A percentile compares a stretch with the other conserved stretches of the same genome.
These are phyloP conservation scores for Triticum urartu DNA, from an alignment of 176 grass and related monocot genomes.

Conservation along the genomic window DNA sequence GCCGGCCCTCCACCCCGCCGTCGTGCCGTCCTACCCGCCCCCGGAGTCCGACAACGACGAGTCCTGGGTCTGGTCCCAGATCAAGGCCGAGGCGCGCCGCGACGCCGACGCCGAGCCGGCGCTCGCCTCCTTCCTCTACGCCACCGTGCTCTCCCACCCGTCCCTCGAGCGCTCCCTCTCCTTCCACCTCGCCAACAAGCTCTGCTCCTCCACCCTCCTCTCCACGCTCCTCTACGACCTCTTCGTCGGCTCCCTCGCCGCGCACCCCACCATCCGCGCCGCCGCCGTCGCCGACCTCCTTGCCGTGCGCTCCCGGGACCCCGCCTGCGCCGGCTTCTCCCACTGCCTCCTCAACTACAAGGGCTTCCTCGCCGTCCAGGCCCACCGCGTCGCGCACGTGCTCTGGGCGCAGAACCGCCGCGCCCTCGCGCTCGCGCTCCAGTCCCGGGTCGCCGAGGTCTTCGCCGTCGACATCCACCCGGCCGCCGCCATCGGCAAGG, in stretches of 20 bases:
- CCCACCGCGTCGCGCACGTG: constrained; percentile 78
- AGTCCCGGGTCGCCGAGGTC: constrained; percentile 88
- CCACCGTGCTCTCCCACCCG: constrained; percentile 81
- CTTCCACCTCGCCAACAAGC: constrained; percentile 98
- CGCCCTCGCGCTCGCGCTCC: constrained; percentile 77
- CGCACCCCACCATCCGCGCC: constrained; percentile 50
- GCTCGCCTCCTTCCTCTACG: constrained; percentile 82
- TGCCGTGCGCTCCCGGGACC: constrained; percentile 61
- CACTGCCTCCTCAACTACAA: constrained; percentile 99
- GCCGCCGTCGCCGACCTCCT: constrained; percentile 75
- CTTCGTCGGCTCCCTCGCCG: constrained; percentile 62
- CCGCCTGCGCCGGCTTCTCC: constrained; percentile 69
- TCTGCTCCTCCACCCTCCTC: constrained; percentile 87
- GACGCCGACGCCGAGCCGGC: constrained; percentile 90
- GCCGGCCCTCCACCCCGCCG: constrained; percentile 19
- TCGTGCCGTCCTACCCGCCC: constrained; percentile 56
- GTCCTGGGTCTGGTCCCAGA: constrained; percentile 87
- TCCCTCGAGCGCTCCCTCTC: constrained; percentile 71
- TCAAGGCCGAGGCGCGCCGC: constrained; percentile 80
- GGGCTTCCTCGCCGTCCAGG: constrained; percentile 92
- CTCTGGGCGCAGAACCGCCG: constrained; percentile 73
- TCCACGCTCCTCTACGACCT: constrained; percentile 90
- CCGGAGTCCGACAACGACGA: constrained; percentile 74
- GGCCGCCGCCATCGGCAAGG: constrained; percentile 73
- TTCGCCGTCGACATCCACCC: constrained; percentile 96